Evolutionary conservation across 2,329 filamentous ascomycete genomes (phyloP).

Genomic region (Ophiognomonia clavigignenti-juglandacearum): DNA sequence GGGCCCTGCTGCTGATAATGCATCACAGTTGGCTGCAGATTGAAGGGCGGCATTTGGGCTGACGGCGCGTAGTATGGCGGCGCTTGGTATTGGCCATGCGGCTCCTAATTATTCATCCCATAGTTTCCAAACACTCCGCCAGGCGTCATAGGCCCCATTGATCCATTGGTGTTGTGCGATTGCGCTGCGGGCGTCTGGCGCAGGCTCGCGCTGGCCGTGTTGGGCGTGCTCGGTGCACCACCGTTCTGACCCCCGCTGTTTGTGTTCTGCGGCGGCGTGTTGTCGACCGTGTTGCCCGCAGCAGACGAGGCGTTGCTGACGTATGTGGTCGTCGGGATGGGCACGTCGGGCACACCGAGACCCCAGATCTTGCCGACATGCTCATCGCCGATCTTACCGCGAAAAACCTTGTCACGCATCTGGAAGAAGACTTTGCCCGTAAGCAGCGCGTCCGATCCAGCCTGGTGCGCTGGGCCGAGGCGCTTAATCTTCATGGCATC

Average conservation of each 20-base stretch:
- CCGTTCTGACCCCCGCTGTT: slow-evolving; percentile 35
- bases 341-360: slow-evolving; percentile 67
- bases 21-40: too few relatives aligned
- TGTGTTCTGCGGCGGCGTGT: slow-evolving; percentile 34
- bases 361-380: slow-evolving; percentile 92
- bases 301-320: slow-evolving; percentile 2
- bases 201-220: slow-evolving; percentile 51
- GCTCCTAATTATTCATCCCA: too few relatives aligned
- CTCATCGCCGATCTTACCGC: slow-evolving; percentile 72
- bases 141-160: slow-evolving; percentile 71
- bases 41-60: too few relatives aligned
- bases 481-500: slow-evolving; percentile 89
- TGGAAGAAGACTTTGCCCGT: slow-evolving; percentile 95
- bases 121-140: slow-evolving; percentile 75
- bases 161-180: slow-evolving; percentile 51
- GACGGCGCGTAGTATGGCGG: too few relatives aligned
- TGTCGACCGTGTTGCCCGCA: slow-evolving; percentile 25
- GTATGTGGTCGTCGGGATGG: slow-evolving; percentile 19
- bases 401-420: slow-evolving; percentile 83
- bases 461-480: slow-evolving; percentile 83
- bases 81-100: too few relatives aligned
- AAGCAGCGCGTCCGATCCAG: slow-evolving; percentile 86
- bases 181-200: slow-evolving; percentile 45
- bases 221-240: slow-evolving; percentile 54
- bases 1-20: too few relatives aligned